Base-by-base conservation (phyloP, 768 basidiomycete species). In the Rhodosporidiobolus sp. region DNA sequence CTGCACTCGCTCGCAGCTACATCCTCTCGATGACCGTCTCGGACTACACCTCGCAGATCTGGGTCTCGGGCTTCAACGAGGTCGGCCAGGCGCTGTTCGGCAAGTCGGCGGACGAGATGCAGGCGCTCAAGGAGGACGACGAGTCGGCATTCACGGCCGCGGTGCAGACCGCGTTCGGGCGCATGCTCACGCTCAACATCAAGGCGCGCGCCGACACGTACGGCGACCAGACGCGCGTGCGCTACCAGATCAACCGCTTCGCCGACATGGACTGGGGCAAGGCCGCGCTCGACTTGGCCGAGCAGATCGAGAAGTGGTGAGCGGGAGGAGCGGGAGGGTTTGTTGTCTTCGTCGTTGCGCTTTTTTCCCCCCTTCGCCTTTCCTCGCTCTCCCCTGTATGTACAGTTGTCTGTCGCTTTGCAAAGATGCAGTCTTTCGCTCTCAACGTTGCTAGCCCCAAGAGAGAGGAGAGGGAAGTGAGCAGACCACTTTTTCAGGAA, bases 61-160 rank as follows among this genome's bases (percentile, higher is more conserved):
- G 95, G 95, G 83, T 97, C 56, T 91, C 91, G 73, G 92, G 90
- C 7, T 99, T 99, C 85, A 95, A 99, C 79, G 95, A 98, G 11
- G 87, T 89, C 46, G 96, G 93, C 9, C 81, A 87, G 63, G 82
- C 83, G 8, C 81, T 99, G 24, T 88, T 97, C 73, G 89, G 87
- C 35, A 88, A 87, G 83, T 82, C 86, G 45, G 95, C 92, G 19
- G 87, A 93, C 77, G 88, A 94, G 22, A 80, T 98, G 54, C 81
- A 88, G 66, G 85, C 84, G n/a, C 84, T 93, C 72, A 90, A 86
- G 84, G 91, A 88, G 9, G 84, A 83, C 5, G 84, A 90, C 75
- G 88, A 89, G 1, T 76, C 79, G 20, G 84, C 85, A 65, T 91
- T 85, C 80, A 86, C 85, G 58, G 82, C 82, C 14, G 81, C 88